Conservation (phyloP, 1,139 yeast genomes). For the Yamadazyma triangularis region DNA sequence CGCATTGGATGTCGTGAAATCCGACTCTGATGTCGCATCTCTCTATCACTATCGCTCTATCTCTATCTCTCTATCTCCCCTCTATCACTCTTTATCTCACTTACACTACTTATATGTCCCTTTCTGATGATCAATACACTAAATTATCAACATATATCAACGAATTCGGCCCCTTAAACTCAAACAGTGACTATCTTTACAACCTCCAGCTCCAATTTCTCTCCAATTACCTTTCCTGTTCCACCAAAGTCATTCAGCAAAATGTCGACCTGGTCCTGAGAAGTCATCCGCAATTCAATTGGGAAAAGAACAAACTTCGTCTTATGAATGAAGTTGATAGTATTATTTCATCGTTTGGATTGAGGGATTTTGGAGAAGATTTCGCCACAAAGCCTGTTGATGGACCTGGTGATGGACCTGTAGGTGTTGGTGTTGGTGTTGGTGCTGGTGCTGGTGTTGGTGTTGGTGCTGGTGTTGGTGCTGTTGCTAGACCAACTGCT, state of each 20-base stretch:
- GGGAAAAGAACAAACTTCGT: slow-evolving; percentile 15
- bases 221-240: slow-evolving; percentile 9
- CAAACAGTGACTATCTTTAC: slow-evolving; percentile 10
- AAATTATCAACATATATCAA: slow-evolving; percentile 11
- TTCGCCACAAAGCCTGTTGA: too few species aligned
- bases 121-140: slow-evolving; percentile 10
- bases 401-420: slow-evolving; percentile 1
- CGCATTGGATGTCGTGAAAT: too few species aligned
- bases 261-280: slow-evolving; percentile 7
- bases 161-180: slow-evolving; percentile 12
- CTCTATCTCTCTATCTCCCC: too few species aligned
- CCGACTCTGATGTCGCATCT: too few species aligned
- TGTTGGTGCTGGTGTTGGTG: not conserved
- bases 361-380: slow-evolving; percentile 13
- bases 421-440: too few species aligned
- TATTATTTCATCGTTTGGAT: slow-evolving; percentile 13
- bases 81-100: too few species aligned
- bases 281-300: slow-evolving; percentile 8
- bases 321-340: slow-evolving; percentile 17
- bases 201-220: slow-evolving; percentile 13
- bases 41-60: too few species aligned
- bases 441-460: too few species aligned
- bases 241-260: slow-evolving; percentile 6
- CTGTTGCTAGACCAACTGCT: not conserved
- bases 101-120: too few species aligned